phyloP scores from a whole-genome alignment of 371 early-diverging fungal species.

The Fennellomyces sp. region DNA sequence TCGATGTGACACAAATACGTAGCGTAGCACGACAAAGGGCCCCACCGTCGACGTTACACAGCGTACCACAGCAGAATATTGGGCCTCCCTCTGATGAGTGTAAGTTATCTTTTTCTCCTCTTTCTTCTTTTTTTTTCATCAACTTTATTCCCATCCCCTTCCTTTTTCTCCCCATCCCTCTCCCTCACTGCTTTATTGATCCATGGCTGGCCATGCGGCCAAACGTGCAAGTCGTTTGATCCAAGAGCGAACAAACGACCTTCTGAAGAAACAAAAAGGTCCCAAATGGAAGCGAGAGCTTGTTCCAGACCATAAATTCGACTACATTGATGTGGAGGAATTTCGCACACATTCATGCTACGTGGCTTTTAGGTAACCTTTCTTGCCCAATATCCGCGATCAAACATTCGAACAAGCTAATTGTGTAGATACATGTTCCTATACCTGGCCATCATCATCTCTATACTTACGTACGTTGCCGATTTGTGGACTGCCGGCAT shows the following conservation, averaged over 20 bases:
- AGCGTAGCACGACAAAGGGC: too few relatives aligned
- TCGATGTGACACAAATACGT: not conserved
- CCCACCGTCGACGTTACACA: not conserved
- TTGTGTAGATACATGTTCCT: constrained; percentile 58
- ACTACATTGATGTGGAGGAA: constrained; percentile 83
- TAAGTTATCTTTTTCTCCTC: not conserved
- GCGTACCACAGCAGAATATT: not conserved
- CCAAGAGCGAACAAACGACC: constrained; percentile 12
- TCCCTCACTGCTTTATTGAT: not conserved
- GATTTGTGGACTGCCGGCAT: constrained; percentile 74
- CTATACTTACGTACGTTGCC: constrained; percentile 74
- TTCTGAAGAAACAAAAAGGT: constrained; percentile 27
- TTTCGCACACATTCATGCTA: constrained; percentile 49
- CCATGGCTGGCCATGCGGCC: constrained; percentile 16
- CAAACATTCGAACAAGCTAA: not conserved
- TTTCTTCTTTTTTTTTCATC: constrained; percentile 6
- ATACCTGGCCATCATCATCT: constrained; percentile 70
- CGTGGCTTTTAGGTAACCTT: constrained; percentile 27
- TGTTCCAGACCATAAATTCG: constrained; percentile 87
- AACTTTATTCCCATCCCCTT: not conserved
- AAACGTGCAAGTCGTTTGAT: constrained; percentile 10
- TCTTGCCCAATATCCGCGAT: constrained; percentile 16
- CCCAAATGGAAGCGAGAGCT: constrained; percentile 81
- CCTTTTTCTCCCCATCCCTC: not conserved
- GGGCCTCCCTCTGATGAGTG: not conserved